phyloP scores from a whole-genome alignment of 495 filamentous ascomycete species.

The Hypoxylon crocopeplum region DNA sequence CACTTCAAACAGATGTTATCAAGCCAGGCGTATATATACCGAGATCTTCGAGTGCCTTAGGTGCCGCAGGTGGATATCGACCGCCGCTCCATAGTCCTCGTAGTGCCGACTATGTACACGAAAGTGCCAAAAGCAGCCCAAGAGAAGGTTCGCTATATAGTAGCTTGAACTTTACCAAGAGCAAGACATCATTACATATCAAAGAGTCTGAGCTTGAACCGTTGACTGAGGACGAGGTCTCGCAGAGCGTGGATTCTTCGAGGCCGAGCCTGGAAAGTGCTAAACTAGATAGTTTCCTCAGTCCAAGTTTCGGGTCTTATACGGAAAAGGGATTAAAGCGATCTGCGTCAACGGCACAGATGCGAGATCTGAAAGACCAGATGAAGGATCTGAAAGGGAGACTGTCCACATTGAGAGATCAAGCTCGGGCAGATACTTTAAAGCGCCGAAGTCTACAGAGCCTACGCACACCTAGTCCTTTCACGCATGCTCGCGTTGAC shows the following conservation, averaged over 20 bases:
- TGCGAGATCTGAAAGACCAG: conserved; percentile 85
- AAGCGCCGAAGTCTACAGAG: conserved; percentile 84
- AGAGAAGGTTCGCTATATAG: conserved; percentile 17
- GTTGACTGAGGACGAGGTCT: conserved; percentile 48
- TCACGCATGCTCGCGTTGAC: conserved; percentile 72
- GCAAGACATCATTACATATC: conserved; percentile 24
- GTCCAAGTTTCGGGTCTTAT: conserved; percentile 46
- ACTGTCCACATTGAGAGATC: conserved; percentile 82
- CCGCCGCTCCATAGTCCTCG: conserved; percentile 48
- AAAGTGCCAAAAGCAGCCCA: conserved; percentile 23
- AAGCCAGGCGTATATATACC: conserved; percentile 43
- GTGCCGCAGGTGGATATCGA: conserved; percentile 56
- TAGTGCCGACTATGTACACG: conserved; percentile 46
- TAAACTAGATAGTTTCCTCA: conserved; percentile 45
- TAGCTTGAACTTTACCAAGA: conserved; percentile 21
- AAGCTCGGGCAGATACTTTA: conserved; percentile 81
- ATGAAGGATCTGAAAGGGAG: conserved; percentile 94
- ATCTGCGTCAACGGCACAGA: conserved; percentile 69
- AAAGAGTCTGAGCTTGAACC: conserved; percentile 42
- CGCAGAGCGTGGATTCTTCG: conserved; percentile 28
- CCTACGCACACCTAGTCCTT: conserved; percentile 82
- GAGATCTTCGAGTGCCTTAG: conserved; percentile 57
- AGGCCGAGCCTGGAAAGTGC: conserved; percentile 40
- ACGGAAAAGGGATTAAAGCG: conserved; percentile 53
- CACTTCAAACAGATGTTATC: conserved; percentile 35